These are phyloP conservation scores for Cyclostephanos invisitatus DNA, from an alignment of 108 stramenopile genomes.

Conservation along the genomic window DNA sequence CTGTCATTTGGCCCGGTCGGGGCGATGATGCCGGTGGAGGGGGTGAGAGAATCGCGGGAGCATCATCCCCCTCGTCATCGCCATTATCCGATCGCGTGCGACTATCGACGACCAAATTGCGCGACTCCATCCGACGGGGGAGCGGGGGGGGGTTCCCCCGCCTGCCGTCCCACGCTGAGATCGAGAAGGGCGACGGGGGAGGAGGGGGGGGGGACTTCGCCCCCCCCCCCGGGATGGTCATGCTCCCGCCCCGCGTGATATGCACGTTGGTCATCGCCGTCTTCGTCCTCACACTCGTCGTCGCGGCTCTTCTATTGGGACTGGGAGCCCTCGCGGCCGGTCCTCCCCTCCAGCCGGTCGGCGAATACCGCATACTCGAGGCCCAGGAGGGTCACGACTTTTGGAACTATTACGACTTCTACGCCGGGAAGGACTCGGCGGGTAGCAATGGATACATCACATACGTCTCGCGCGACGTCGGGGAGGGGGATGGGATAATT, in stretches of 20 bases:
- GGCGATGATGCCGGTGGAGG: too few species aligned
- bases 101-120: constrained; percentile 32
- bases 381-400: constrained; percentile 72
- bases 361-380: constrained; percentile 75
- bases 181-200: constrained; percentile 1
- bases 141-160: constrained; percentile 1
- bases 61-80: not conserved
- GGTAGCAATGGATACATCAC: constrained; percentile 75
- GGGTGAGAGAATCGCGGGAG: not conserved
- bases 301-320: constrained; percentile 16
- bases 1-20: not conserved
- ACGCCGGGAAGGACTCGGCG: constrained; percentile 79
- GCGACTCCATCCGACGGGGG: not conserved
- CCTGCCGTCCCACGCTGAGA: constrained; percentile 9
- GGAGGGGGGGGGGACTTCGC: constrained; percentile 2
- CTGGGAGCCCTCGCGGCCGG: constrained; percentile 45
- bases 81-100: constrained; percentile 21
- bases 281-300: constrained; percentile 22
- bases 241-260: not conserved
- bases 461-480: constrained; percentile 65
- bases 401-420: constrained; percentile 78
- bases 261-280: not conserved
- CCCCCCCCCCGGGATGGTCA: not conserved
- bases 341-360: constrained; percentile 77
- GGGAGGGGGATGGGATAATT: constrained; percentile 57